Base-by-base conservation (phyloP, 345 rosid species). In the Microthlaspi erraticum region DNA sequence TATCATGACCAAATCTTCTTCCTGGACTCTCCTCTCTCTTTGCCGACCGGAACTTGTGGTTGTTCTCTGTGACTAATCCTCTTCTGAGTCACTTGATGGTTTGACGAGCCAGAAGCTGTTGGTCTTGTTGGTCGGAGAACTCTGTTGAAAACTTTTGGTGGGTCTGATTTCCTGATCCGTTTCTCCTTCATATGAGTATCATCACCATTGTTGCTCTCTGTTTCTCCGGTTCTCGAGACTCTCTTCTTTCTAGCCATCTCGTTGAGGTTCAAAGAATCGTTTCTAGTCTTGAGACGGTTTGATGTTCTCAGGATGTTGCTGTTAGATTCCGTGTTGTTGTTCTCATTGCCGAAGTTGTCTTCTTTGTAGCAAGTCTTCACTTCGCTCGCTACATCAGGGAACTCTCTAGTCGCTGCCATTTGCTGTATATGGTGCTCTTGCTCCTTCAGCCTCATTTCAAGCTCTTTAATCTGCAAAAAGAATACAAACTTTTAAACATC, bases 1-100 rank as follows among this genome's bases (percentile, higher is more conserved):
- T 76, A 85, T 78, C 92, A 80, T 12, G 85, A 79, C 98, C 97
- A 93, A 37, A 89, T 81, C 88, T 81, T 91, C 73, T 87, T 87
- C 90, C 78, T 93, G 46, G 48, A 46, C 45, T 87, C 96, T 79
- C 77, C 96, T 79, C 77, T 85, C 66, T 87, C 95, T 80, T 78
- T 89, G 11, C 64, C 73, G 32, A 81, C 87, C 23, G 53, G 81
- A 72, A 8, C 78, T 44, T 75, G 86, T 68, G 50, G 86, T 60
- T 72, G 88, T 62, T 84, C 96, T 79, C 85, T 89, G 51, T 3
- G 62, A 64, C 54, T 78, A 66, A 78, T 33, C 73, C 88, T 84
- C 81, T 72, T 88, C n/a, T 72, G 83, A 68, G 72, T 63, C 66
- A 79, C 31, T 63, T 77, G 63, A 49, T 77, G 85, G 64, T 53